Evolutionary conservation across 31 red algal genomes (phyloP).

Genomic region (Odonthalia washingtoniensis): DNA sequence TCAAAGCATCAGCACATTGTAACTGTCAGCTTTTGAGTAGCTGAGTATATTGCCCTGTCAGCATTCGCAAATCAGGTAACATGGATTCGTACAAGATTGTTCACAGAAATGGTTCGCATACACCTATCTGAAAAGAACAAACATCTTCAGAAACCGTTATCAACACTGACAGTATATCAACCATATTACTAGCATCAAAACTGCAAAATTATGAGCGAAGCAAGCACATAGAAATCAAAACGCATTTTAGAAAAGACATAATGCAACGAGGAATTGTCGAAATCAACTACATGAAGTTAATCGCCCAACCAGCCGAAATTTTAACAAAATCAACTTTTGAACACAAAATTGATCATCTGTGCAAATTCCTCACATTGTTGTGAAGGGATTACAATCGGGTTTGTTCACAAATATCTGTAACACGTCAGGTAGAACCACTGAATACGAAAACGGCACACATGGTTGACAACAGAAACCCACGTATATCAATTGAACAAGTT

Average conservation of each 20-base stretch:
- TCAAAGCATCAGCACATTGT: neutral
- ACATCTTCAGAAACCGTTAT: neutral
- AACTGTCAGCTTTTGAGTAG: neutral
- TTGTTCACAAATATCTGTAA: no score
- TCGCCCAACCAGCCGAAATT: no score
- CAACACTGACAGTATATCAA: neutral
- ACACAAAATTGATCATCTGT: no score
- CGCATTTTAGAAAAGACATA: neutral
- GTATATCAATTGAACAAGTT: no score
- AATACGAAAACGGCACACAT: no score
- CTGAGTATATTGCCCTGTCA: neutral
- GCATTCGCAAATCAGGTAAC: slow-evolving; percentile 4
- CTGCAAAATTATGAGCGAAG: neutral
- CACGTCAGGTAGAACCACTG: no score
- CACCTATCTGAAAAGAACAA: neutral
- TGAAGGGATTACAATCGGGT: no score
- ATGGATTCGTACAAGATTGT: neutral
- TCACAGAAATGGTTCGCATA: neutral
- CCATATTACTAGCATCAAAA: neutral
- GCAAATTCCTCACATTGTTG: no score
- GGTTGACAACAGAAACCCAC: no score
- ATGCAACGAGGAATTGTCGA: no score
- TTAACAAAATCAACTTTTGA: no score
- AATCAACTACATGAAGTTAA: no score
- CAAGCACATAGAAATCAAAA: neutral